These are phyloP conservation scores for Microbotryum saponariae DNA, from an alignment of 1,284 basidiomycete species.

Conservation along the genomic window DNA sequence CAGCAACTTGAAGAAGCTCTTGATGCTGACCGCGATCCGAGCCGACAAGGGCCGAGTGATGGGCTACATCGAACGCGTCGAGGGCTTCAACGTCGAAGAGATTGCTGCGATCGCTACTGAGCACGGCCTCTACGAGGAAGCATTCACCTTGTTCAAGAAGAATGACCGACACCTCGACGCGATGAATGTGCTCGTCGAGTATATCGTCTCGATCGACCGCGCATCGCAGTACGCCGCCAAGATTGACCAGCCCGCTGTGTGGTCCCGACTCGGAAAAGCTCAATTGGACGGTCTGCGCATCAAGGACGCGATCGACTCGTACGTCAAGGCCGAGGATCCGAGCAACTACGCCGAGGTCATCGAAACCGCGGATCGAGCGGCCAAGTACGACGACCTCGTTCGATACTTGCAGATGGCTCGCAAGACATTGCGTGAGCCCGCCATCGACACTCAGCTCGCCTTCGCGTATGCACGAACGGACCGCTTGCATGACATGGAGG, in stretches of 20 bases:
- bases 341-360: conserved; percentile 94
- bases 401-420: conserved; percentile 99
- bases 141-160: conserved; percentile 93
- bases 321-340: conserved; percentile 97
- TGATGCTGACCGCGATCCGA: conserved; percentile 91
- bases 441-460: conserved; percentile 94
- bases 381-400: conserved; percentile 97
- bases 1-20: conserved; percentile 85
- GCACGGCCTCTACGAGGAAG: conserved; percentile 92
- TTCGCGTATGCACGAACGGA: conserved; percentile 97
- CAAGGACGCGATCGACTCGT: conserved; percentile 98
- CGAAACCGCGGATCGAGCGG: conserved; percentile 90
- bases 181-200: conserved; percentile 96
- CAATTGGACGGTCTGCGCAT: conserved; percentile 96
- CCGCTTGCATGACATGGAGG: conserved; percentile 96
- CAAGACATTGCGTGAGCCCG: conserved; percentile 92
- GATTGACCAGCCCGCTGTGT: conserved; percentile 92
- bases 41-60: conserved; percentile 99
- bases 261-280: conserved; percentile 96
- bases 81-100: conserved; percentile 89
- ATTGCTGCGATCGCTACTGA: conserved; percentile 97
- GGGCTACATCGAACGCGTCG: conserved; percentile 93
- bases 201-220: conserved; percentile 95
- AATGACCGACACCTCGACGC: conserved; percentile 87
- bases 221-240: conserved; percentile 94